Base-by-base conservation (phyloP, 306 rosid species). In the Gastrolobium villosum region DNA sequence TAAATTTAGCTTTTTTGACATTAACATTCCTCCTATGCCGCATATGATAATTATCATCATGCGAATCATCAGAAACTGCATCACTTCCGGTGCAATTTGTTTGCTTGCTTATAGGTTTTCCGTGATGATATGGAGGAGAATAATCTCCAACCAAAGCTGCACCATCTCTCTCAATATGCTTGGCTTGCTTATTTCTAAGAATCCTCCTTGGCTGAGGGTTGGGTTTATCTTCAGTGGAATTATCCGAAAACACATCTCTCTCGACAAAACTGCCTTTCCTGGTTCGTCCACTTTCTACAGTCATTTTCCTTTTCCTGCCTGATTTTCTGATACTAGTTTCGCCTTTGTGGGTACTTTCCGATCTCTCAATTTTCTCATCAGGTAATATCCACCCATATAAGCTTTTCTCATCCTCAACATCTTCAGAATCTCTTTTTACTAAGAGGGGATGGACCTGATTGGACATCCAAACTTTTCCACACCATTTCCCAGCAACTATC, bases 391-490 rank as follows among this genome's bases (percentile, higher is more conserved):
- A 82, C 53, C 84, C 83, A 69, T 46, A 78, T 81, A 88, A 72
- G 75, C 83, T 53, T 86, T 56, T 75, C 62, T 78, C 89, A 59
- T 81, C 85, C 37, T 81, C 91, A 61, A 75, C 91, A 64, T 89
- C 91, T 28, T 88, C 91, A 63, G 84, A 76, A 56, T 91, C 93
- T 80, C 84, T 79, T 86, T 89, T 91, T 35, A 81, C 86, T 70
- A 96, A 84, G 49, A 91, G 87, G 72, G 97, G 93, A 86, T 96
- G 99, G 64, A 93, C 97, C 84, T 96, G 99, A 84, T 82, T 83
- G 26, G 98, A 93, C 97, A 91, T 96, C 99, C 99, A 96, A 76
- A 96, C 97, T 90, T 88, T 96, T 43, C 99, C 98, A 36, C 99
- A 96, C 99, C 99, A 96, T 88, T 90, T 93, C 46, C 99, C 99